Base-by-base conservation (phyloP, 2,329 filamentous ascomycete species). In the Gnomoniopsis smithogilvyi region DNA sequence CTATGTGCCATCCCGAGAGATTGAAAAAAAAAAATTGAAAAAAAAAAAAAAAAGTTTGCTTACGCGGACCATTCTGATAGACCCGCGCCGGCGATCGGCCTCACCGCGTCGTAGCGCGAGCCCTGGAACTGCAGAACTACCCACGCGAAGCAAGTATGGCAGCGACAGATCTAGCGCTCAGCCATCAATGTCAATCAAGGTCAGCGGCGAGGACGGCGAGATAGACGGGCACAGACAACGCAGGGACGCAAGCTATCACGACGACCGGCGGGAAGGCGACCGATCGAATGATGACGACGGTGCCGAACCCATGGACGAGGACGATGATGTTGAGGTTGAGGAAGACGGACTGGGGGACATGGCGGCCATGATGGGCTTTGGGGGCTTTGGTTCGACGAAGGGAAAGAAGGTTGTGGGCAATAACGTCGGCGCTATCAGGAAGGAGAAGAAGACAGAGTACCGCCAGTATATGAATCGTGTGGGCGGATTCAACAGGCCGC, bases 401-500 rank as follows among this genome's bases (percentile, higher is more conserved):
- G 86, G 90, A 61, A 92, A 89, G 56, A 96, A 97, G 70, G 87
- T 99, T 1, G 82, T 84, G 0, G 95, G 95, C 2, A 99, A 99
- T 70, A 86, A 92, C 69, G 85, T 88, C 46, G 93, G 90, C 57
- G 91, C 80, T 0, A 86, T 97, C 54, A 80, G 88, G 65, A 97
- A 95, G 80, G 92, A 95, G 76, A 97, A 96, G 85, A 93, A 92
- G 84, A 90, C 88, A 15, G 85, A 96, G 78, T 98, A 97, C 70
- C 83, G 95, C 66, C 95, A 99, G 82, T 99, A 99, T 74, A 99
- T 99, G 86, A 95, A 95, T 70, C 83, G 90, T 58, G 80, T 86
- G 54, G 90, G 90, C 58, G 90, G 90, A 6, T 95, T 95, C 78
- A 95, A 94, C 71, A 76, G 90, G 67, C 90, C 90, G 49, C 76